A percentile compares a stretch with the other conserved stretches of the same genome.
Conservation (phyloP, 331 rosid genomes). For the Stylosanthes scabra region DNA sequence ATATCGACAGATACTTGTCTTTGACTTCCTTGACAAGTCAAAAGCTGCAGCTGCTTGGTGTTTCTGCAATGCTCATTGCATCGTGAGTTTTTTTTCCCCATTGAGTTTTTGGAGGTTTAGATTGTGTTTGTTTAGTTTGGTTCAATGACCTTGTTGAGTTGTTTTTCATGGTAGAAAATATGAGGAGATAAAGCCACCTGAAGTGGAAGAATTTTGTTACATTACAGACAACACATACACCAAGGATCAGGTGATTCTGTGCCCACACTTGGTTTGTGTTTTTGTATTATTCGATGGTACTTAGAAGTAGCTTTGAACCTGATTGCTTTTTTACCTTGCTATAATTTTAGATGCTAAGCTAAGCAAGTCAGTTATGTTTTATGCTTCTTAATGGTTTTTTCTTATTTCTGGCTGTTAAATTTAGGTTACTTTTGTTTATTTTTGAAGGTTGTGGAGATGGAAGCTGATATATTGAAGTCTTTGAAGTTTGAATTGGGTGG, state of each 20-base stretch:
- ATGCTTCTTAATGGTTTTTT: background rate
- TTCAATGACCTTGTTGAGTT: background rate
- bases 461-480: conserved; percentile 77
- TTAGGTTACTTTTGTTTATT: background rate
- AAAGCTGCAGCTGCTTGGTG: conserved; percentile 75
- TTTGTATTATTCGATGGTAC: too few species aligned
- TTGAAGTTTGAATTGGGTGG: conserved; percentile 85
- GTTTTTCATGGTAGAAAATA: conserved; percentile 65
- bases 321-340: too few species aligned
- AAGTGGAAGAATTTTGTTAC: conserved; percentile 79
- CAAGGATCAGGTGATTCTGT: conserved; percentile 65
- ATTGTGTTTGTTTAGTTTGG: background rate
- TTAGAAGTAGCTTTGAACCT: too few species aligned
- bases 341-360: too few species aligned
- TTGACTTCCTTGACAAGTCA: conserved; percentile 50
- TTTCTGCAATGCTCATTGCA: conserved; percentile 86
- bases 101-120: background rate
- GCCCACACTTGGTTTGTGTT: background rate
- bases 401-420: conserved; percentile 10
- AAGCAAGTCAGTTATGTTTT: conserved; percentile 4
- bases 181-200: conserved; percentile 90
- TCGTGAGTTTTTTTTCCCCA: conserved; percentile 60
- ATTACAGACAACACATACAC: conserved; percentile 80
- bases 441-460: conserved; percentile 79
- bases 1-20: conserved; percentile 75